Conservation (phyloP, 805 yeast species). For the Hanseniaspora pseudoguilliermondii region DNA sequence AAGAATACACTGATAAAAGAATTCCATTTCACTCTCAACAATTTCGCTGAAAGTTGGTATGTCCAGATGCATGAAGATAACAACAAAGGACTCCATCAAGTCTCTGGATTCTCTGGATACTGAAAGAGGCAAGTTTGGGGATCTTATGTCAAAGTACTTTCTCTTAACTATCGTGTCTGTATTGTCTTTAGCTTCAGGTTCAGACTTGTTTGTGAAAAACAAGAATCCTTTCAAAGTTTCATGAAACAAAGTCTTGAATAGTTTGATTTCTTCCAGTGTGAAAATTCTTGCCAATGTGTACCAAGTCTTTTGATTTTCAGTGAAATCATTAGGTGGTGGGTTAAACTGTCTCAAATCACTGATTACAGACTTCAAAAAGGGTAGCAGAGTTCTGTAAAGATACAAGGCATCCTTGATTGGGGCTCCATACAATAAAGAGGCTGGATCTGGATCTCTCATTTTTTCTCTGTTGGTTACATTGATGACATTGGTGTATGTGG, state of each 20-base stretch:
- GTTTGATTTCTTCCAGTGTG: constrained; percentile 67
- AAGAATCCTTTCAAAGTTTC: constrained; percentile 74
- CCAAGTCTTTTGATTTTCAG: constrained; percentile 52
- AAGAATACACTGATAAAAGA: constrained; percentile 64
- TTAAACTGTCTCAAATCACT: constrained; percentile 82
- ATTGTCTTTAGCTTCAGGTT: neutral
- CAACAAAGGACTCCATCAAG: constrained; percentile 86
- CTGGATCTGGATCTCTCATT: constrained; percentile 9
- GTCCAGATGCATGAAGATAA: constrained; percentile 85
- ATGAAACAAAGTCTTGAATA: constrained; percentile 63
- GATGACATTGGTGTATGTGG: constrained; percentile 23
- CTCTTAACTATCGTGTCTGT: constrained; percentile 15
- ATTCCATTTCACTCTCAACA: constrained; percentile 65
- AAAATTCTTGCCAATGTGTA: constrained; percentile 75
- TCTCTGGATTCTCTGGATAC: constrained; percentile 90
- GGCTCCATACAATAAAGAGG: constrained; percentile 28
- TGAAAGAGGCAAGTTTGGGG: constrained; percentile 72
- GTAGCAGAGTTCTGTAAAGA: constrained; percentile 75
- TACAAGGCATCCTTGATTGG: constrained; percentile 80
- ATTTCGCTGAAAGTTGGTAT: constrained; percentile 93
- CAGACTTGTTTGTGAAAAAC: constrained; percentile 46
- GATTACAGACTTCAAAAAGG: constrained; percentile 78
- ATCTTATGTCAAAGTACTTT: constrained; percentile 48
- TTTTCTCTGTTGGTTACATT: constrained; percentile 11
- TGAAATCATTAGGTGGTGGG: constrained; percentile 54